Percentiles rank a stretch among this genome's conserved stretches.
These are phyloP conservation scores for Geranium brycei DNA, from an alignment of 345 rosid genomes.

Conservation along the genomic window DNA sequence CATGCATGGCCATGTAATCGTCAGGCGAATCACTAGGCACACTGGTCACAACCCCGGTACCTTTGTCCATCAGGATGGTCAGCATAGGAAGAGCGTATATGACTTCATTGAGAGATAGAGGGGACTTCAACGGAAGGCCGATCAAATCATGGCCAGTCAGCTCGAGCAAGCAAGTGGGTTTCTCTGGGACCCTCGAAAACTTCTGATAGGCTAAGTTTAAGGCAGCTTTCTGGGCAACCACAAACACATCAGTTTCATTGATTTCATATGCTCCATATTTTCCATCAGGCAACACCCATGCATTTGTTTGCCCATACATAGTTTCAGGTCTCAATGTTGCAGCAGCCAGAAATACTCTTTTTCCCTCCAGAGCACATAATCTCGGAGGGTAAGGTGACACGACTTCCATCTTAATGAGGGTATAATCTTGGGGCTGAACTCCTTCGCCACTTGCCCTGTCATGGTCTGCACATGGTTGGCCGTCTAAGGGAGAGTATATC, in stretches of 20 bases:
- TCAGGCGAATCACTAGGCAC: conserved; percentile 98
- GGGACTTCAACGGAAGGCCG: conserved; percentile 72
- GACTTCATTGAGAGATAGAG: conserved; percentile 51
- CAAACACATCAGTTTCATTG: conserved; percentile 62
- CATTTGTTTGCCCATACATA: conserved; percentile 93
- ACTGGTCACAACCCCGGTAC: conserved; percentile 90
- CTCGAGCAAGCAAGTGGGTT: conserved; percentile 68
- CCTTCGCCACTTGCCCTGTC: conserved; percentile 94
- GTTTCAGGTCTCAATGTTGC: conserved; percentile 96
- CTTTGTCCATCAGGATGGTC: conserved; percentile 88
- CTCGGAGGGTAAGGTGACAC: conserved; percentile 52
- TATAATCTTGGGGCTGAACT: conserved; percentile 87
- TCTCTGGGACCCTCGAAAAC: conserved; percentile 53
- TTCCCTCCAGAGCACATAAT: conserved; percentile 58
- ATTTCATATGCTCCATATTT: conserved; percentile 87
- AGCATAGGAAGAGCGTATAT: conserved; percentile 91
- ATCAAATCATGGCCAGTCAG: conserved; percentile 75
- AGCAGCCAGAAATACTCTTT: conserved; percentile 64
- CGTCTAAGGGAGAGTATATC: conserved; percentile 79
- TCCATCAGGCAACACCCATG: conserved; percentile 94
- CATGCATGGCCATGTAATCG: conserved; percentile 76
- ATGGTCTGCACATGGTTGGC: conserved; percentile 93
- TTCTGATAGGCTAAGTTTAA: conserved; percentile 83
- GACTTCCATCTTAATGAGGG: conserved; percentile 83
- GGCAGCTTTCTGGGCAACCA: conserved; percentile 67